Evolutionary conservation across 768 basidiomycete species (phyloP).

Genomic region (Kwoniella sp.): DNA sequence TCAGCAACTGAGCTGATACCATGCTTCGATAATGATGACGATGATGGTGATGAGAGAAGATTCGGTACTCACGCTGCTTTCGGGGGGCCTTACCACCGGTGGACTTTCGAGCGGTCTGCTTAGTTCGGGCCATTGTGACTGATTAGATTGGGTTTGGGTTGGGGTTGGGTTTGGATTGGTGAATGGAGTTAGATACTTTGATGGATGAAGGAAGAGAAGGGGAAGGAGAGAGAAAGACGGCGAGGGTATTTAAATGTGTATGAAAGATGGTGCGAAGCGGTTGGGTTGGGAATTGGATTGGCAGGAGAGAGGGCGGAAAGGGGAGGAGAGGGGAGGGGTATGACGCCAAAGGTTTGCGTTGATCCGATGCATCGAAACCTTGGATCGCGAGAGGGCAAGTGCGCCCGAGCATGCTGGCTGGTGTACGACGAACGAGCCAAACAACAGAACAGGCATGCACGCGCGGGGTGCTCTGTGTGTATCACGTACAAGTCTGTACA

Average conservation of each 20-base stretch:
- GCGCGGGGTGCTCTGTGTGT: no score
- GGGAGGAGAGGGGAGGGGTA: not conserved
- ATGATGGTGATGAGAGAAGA: no score
- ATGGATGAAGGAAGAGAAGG: conserved; percentile 17
- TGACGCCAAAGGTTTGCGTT: not conserved
- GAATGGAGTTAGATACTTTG: not conserved
- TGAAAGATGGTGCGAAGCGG: not conserved
- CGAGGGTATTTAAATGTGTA: conserved; percentile 16
- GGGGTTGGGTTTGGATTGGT: not conserved
- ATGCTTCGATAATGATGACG: conserved; percentile 2
- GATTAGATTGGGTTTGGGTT: conserved; percentile 62
- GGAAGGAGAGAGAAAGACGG: not conserved
- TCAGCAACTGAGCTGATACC: conserved; percentile 7
- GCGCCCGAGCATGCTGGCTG: no score
- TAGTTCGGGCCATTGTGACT: conserved; percentile 58
- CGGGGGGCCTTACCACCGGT: conserved; percentile 74
- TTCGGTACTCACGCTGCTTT: conserved; percentile 56
- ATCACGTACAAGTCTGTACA: not conserved
- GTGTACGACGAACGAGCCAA: not conserved
- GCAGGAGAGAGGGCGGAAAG: not conserved
- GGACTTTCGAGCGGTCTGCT: conserved; percentile 93
- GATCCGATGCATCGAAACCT: not conserved
- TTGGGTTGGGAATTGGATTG: not conserved
- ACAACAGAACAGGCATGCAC: not conserved
- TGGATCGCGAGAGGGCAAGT: no score